phyloP scores from a whole-genome alignment of 306 rosid genomes.

The Ormosia semicastrata region DNA sequence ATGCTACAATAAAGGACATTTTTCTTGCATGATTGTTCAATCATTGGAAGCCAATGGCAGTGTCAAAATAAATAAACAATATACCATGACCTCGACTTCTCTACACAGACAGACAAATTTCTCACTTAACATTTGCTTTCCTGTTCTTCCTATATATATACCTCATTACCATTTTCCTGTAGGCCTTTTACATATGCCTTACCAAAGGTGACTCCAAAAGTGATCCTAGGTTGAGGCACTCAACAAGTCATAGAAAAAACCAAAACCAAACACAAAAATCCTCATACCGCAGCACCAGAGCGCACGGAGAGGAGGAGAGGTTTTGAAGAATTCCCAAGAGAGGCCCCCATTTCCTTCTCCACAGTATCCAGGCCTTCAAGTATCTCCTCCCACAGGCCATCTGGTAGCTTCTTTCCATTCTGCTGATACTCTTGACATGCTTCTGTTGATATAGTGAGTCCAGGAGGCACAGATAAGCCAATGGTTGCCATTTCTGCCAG shows the following conservation, averaged over 20 bases:
- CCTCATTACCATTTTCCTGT: not conserved
- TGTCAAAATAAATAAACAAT: not conserved
- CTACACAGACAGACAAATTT: not conserved
- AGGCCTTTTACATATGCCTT: not conserved
- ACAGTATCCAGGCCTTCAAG: constrained; percentile 61
- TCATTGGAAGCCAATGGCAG: not conserved
- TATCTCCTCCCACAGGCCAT: constrained; percentile 83
- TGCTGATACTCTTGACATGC: constrained; percentile 94
- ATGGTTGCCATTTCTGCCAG: constrained; percentile 97
- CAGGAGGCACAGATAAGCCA: constrained; percentile 88
- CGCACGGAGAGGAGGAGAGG: constrained; percentile 92
- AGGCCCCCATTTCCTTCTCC: constrained; percentile 72
- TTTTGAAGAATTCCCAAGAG: constrained; percentile 80
- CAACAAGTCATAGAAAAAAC: not conserved
- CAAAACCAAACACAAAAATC: not conserved
- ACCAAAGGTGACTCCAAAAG: not conserved
- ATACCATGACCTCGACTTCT: not conserved
- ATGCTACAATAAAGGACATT: not conserved
- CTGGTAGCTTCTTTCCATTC: constrained; percentile 58
- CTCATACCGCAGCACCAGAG: constrained; percentile 92
- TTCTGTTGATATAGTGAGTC: constrained; percentile 96
- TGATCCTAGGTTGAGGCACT: not conserved
- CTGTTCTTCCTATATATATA: not conserved
- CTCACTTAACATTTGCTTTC: not conserved
- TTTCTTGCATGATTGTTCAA: not conserved